Evolutionary conservation across 2,329 filamentous ascomycete genomes (phyloP).

Genomic region (Pseudocercospora musae): DNA sequence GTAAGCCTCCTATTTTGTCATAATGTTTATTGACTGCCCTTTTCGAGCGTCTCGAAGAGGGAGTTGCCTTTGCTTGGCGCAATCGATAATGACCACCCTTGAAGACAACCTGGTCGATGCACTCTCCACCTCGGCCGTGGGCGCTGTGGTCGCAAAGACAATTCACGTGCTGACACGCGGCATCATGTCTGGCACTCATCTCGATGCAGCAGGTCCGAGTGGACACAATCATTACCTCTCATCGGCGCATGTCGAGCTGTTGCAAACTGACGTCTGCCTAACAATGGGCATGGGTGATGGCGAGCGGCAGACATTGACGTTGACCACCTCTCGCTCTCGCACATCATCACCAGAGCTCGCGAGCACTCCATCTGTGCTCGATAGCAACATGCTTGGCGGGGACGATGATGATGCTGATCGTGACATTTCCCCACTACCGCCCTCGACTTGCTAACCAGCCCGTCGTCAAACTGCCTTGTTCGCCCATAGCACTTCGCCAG

Average conservation of each 20-base stretch:
- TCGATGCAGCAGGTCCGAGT: not conserved
- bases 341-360: not conserved
- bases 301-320: too few species aligned
- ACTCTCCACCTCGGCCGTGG: not conserved
- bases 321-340: not conserved
- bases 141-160: not conserved
- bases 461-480: slow-evolving; percentile 80
- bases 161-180: not conserved
- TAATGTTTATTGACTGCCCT: not conserved
- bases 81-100: not conserved
- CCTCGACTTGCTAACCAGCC: slow-evolving; percentile 56
- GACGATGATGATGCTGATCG: not conserved
- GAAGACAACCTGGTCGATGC: not conserved
- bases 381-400: not conserved
- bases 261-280: too few species aligned
- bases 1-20: too few species aligned
- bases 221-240: not conserved
- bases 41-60: not conserved
- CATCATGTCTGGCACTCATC: not conserved
- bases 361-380: not conserved
- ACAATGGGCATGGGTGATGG: too few species aligned
- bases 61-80: not conserved
- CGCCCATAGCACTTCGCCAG: slow-evolving; percentile 88
- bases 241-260: not conserved
- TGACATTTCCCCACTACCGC: slow-evolving; percentile 14